Evolutionary conservation across 371 early-diverging fungal genomes (phyloP), one percentile per base, ranked within the genome.

Genomic region (Apophysomyces ossiformis): DNA sequence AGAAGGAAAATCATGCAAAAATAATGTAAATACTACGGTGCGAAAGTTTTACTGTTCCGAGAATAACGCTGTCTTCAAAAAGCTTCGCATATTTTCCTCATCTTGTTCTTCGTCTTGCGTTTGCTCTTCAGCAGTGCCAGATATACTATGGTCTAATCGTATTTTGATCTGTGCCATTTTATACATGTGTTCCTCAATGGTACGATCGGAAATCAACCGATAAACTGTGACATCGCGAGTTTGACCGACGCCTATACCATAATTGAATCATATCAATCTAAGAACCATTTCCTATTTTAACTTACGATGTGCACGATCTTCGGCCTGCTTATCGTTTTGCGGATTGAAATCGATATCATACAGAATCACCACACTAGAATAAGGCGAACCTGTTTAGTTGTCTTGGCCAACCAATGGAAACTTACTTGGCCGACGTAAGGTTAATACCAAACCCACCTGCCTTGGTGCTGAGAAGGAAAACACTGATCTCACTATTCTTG

Each of bases 271-370:
- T 26, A 36, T 58, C 9, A 58, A 0, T 12, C 15, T 8, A 57
- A 8, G 58, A 6, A 9, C 9, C 11, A 65, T 16, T 12, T 43
- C 21, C 32, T 26, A 45, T 21, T 16, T 15, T 37, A 3, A 72
- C 78, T 76, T 78, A 81, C 91, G 89, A 73, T 95, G 96, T 1
- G 94, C 95, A 11, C 95, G 86, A 69, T 95, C 96, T 84, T 94
- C 94, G 0, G 96, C 98, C 80, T 99, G 98, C 37, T 89, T 86
- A 75, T 97, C 98, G 73, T 96, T 97, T 67, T 96, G 96, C 1
- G 99, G 98, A 70, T 98, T 99, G 75, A 92, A 95, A 63, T 97
- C 99, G 54, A 92, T 76, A 69, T 97, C 97, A 73, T 92, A 92
- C 61, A 98, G 78, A 44, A 98, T 88, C 13, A 98, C 96, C 12